Evolutionary conservation across 176 grass and related monocot species (phyloP).

Genomic region (Zoysia pacifica): DNA sequence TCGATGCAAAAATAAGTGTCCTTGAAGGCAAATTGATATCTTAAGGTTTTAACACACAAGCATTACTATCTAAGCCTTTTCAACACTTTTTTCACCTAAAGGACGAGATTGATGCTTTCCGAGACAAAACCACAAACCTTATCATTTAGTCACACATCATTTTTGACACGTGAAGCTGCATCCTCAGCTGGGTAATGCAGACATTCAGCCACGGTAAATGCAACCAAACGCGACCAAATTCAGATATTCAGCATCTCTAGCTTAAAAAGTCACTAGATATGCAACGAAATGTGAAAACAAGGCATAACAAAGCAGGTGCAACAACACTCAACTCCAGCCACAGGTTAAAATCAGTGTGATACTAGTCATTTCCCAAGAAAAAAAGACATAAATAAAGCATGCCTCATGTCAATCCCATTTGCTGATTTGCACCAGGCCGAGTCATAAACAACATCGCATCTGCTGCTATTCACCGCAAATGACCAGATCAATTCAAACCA

Average conservation of each 20-base stretch:
- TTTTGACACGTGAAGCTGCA: neutral
- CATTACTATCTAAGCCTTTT: neutral
- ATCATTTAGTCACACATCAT: neutral
- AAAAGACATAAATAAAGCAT: neutral
- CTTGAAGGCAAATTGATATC: neutral
- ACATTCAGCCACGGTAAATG: neutral
- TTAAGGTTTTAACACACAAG: neutral
- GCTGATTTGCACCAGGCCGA: neutral
- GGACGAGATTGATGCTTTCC: neutral
- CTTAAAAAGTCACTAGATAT: neutral
- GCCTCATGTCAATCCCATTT: neutral
- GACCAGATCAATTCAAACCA: conserved; percentile 22
- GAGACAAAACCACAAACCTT: neutral
- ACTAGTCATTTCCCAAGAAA: neutral
- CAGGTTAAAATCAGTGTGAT: neutral
- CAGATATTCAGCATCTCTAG: neutral
- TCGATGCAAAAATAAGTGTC: neutral
- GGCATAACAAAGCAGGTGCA: neutral
- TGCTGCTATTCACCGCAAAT: conserved; percentile 5
- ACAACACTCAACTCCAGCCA: neutral
- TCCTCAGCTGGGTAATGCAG: neutral
- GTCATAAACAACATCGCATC: neutral
- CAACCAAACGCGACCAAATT: neutral
- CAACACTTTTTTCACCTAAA: neutral
- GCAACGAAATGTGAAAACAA: neutral